These are phyloP conservation scores for Salvia miltiorrhiza DNA, from an alignment of 257 asterid genomes.

Conservation along the genomic window DNA sequence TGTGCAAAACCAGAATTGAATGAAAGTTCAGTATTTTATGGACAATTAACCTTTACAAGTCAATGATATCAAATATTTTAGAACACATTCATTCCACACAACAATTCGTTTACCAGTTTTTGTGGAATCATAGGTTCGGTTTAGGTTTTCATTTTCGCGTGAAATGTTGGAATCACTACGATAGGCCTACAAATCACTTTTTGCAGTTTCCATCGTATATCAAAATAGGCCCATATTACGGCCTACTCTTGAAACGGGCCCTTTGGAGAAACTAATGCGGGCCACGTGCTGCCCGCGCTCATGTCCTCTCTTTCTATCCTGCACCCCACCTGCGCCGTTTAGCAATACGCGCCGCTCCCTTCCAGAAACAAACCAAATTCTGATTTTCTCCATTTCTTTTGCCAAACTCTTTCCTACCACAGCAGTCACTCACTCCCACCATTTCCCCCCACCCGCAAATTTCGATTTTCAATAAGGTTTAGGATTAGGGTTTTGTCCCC, in stretches of 20 bases:
- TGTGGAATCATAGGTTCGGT: too few species aligned
- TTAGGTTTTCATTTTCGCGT: too few species aligned
- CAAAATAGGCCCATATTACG: background rate
- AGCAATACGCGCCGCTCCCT: slow-evolving; percentile 34
- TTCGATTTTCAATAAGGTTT: background rate
- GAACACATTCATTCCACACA: too few species aligned
- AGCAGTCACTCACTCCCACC: slow-evolving; percentile 14
- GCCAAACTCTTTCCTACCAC: slow-evolving; percentile 17
- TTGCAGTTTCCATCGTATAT: background rate
- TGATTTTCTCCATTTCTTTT: background rate
- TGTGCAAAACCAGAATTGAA: too few species aligned
- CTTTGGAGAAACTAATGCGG: background rate
- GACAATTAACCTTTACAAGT: too few species aligned
- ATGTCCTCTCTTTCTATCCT: slow-evolving; percentile 13
- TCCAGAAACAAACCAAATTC: slow-evolving; percentile 10
- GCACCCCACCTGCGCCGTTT: slow-evolving; percentile 29
- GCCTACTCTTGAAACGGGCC: background rate
- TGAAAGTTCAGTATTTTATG: too few species aligned
- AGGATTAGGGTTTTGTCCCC: slow-evolving; percentile 51
- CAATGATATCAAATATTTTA: too few species aligned
- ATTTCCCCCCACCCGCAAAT: background rate
- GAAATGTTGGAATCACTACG: background rate
- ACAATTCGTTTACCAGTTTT: too few species aligned
- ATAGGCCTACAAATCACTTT: too few species aligned
- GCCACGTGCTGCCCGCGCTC: slow-evolving; percentile 18